Base-by-base conservation (phyloP, 2,329 filamentous ascomycete genomes). In the Penicillium sclerotigenum region DNA sequence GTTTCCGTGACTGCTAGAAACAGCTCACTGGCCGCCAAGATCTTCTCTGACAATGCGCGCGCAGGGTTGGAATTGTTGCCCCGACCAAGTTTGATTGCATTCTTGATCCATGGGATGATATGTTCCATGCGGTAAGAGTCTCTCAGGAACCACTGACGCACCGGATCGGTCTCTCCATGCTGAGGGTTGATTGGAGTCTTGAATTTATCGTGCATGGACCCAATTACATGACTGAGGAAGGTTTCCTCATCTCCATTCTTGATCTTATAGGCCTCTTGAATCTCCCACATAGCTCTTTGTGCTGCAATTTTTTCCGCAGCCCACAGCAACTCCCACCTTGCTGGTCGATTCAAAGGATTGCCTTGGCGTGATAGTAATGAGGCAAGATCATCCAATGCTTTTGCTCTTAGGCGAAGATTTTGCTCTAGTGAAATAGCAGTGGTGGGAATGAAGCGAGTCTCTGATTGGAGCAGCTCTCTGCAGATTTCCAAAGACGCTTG, bases 251-350 rank as follows among this genome's bases (percentile, higher is more conserved):
- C 86, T 41, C 84, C 82, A 18, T 80, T 78, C 14, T 66, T 83
- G 48, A 79, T 79, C 49, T 83, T 80, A 49, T 87, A 87, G 8
- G 80, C 77, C 68, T 96, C 89, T 67, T 96, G 91, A 51, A 84
- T 80, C 59, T 86, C 86, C 91, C 93, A 97, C 36, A 97, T 80
- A 43, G 85, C 81, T 58, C 83, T 82, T 18, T 91, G 90, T 34
- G 91, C 89, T 41, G 88, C 85, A 76, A 97, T 83, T 73, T 92
- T 96, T 72, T 99, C 94, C 0, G 93, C 93, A 67, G 93, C 87
- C 80, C 87, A 89, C n/a, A 99, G 78, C 31, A 99, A 75, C 59
- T 83, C 81, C 91, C 92, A 97, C 63, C 86, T 86, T 1, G 87
- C 87, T 24, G 77, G 77, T 38, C 85, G 83, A 60, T 88, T 84